Conservation (phyloP, 495 filamentous ascomycete genomes). For the Penicillium crystallinum region DNA sequence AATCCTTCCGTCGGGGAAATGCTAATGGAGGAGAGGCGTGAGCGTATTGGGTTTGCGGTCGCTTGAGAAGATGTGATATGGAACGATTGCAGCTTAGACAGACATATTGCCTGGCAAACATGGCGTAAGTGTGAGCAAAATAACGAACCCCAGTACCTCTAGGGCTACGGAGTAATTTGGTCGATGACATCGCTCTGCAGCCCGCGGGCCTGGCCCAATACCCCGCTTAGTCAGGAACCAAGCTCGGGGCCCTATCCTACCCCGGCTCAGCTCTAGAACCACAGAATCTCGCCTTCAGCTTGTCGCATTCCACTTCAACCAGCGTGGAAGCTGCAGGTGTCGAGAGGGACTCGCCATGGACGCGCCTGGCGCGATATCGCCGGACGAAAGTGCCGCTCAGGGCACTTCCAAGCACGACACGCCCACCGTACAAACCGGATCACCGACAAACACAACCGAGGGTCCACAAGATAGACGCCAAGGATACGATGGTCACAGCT, state of each 20-base stretch:
- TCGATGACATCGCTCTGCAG: conserved; percentile 17
- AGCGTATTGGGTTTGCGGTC: conserved; percentile 33
- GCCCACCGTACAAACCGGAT: conserved; percentile 19
- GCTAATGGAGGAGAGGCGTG: conserved; percentile 33
- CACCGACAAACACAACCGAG: conserved; percentile 15
- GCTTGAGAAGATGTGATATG: conserved; percentile 16
- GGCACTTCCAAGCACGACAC: conserved; percentile 14
- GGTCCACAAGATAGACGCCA: conserved; percentile 18
- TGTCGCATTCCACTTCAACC: conserved; percentile 20
- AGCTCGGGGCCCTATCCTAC: conserved; percentile 11
- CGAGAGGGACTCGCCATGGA: conserved; percentile 39
- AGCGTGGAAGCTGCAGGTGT: conserved; percentile 24
- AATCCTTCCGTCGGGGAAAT: conserved; percentile 38
- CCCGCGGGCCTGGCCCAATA: conserved; percentile 6
- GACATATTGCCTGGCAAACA: conserved; percentile 37
- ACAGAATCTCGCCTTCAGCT: conserved; percentile 12
- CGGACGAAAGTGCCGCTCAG: conserved; percentile 20
- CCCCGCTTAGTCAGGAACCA: conserved; percentile 24
- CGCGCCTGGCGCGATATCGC: conserved; percentile 39
- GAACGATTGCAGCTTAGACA: conserved; percentile 28
- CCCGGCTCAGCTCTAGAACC: conserved; percentile 20
- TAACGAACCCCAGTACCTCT: background rate
- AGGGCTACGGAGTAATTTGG: background rate
- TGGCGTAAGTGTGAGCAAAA: conserved; percentile 8
- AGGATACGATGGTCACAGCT: conserved; percentile 16